Evolutionary conservation across 2,329 filamentous ascomycete genomes (phyloP).

Genomic region (Colletotrichum sp.): DNA sequence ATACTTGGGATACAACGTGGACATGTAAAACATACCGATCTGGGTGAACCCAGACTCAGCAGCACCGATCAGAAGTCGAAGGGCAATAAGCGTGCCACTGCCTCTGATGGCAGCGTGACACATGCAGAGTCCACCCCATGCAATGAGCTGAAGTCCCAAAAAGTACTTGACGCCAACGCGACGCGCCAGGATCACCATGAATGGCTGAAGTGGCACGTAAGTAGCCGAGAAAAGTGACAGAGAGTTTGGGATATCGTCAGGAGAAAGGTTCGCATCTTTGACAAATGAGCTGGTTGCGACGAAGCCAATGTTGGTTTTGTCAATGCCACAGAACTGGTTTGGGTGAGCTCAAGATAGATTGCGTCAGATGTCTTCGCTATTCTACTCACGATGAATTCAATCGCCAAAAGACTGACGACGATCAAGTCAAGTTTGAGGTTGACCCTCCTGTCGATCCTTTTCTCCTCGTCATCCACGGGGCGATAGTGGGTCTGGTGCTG

Average conservation of each 20-base stretch:
- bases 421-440: slow-evolving; percentile 22
- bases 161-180: slow-evolving; percentile 23
- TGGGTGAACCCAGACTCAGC: slow-evolving; percentile 25
- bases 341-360: background rate
- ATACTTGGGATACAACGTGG: slow-evolving; percentile 23
- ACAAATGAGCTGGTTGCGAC: slow-evolving; percentile 26
- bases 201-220: slow-evolving; percentile 26
- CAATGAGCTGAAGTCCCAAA: slow-evolving; percentile 16
- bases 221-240: slow-evolving; percentile 26
- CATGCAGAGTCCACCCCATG: slow-evolving; percentile 26
- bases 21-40: slow-evolving; percentile 26
- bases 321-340: slow-evolving; percentile 24
- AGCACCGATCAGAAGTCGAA: slow-evolving; percentile 25
- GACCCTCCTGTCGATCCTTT: slow-evolving; percentile 15
- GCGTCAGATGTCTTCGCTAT: background rate
- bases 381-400: slow-evolving; percentile 23
- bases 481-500: slow-evolving; percentile 4
- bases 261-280: slow-evolving; percentile 23
- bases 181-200: slow-evolving; percentile 24
- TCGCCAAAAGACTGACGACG: slow-evolving; percentile 16
- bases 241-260: slow-evolving; percentile 25
- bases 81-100: slow-evolving; percentile 18
- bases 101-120: slow-evolving; percentile 21
- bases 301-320: slow-evolving; percentile 27
- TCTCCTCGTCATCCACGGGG: slow-evolving; percentile 18